A percentile compares a stretch with the other conserved stretches of the same genome.
Evolutionary conservation across 225 moss, liverwort and hornwort genomes (phyloP).

Genomic region (Polytrichum formosum): DNA sequence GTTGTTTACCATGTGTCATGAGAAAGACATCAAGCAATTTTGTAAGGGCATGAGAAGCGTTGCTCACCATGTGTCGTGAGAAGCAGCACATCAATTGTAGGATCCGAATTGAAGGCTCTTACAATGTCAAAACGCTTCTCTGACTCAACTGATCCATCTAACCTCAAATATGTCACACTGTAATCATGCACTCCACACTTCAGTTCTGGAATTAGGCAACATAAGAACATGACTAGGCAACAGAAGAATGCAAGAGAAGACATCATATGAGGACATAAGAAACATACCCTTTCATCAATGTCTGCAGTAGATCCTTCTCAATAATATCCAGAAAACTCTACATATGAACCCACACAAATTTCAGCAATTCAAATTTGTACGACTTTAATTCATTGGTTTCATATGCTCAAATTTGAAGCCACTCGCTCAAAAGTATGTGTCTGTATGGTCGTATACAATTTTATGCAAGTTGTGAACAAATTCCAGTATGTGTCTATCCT

Average conservation of each 20-base stretch:
- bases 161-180: conserved; percentile 82
- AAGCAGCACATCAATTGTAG: conserved; percentile 92
- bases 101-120: conserved; percentile 90
- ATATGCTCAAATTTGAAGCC: no score
- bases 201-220: conserved; percentile 4
- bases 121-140: conserved; percentile 95
- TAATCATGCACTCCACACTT: conserved; percentile 5
- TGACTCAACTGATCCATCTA: conserved; percentile 90
- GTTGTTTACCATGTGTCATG: conserved; percentile 71
- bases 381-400: not conserved
- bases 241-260: not conserved
- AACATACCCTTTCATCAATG: conserved; percentile 86
- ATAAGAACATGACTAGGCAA: not conserved
- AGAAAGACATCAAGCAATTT: conserved; percentile 21
- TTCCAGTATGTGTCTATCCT: no score
- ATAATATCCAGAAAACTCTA: conserved; percentile 93
- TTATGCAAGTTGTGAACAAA: no score
- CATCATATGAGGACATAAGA: not conserved
- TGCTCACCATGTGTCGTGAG: conserved; percentile 81
- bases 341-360: conserved; percentile 8
- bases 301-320: conserved; percentile 80
- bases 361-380: not conserved
- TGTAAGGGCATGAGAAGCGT: not conserved
- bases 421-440: no score
- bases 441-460: no score